These are phyloP conservation scores for Thalassiosira allenii DNA, from an alignment of 352 stramenopile genomes.

Conservation along the genomic window DNA sequence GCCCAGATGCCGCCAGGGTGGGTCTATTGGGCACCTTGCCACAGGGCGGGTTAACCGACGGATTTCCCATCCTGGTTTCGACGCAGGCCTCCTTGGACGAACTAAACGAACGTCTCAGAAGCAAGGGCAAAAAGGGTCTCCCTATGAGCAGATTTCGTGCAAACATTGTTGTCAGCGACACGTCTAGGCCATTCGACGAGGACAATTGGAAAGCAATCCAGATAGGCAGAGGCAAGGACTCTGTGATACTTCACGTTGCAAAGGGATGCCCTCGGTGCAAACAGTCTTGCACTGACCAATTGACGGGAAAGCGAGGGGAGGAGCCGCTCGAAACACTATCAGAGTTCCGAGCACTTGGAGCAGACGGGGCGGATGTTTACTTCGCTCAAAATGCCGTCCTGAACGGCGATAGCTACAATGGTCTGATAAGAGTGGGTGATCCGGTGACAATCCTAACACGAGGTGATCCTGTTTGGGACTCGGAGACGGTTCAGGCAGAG, in stretches of 20 bases:
- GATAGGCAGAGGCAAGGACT: conserved; percentile 58
- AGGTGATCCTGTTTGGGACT: conserved; percentile 69
- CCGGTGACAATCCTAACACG: conserved; percentile 63
- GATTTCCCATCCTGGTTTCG: conserved; percentile 83
- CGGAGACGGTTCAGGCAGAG: conserved; percentile 28
- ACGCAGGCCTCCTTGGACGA: conserved; percentile 72
- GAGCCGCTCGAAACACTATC: conserved; percentile 74
- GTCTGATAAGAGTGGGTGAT: conserved; percentile 66
- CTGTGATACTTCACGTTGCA: conserved; percentile 70
- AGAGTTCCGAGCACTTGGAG: conserved; percentile 70
- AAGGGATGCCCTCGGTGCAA: conserved; percentile 84
- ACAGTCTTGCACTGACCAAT: conserved; percentile 83
- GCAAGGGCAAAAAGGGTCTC: conserved; percentile 65
- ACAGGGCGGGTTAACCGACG: conserved; percentile 68
- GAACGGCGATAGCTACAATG: conserved; percentile 27
- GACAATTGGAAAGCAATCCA: conserved; percentile 80
- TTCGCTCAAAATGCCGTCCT: conserved; percentile 83
- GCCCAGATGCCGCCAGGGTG: conserved; percentile 53
- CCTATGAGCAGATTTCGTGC: conserved; percentile 60
- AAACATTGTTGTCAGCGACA: conserved; percentile 56
- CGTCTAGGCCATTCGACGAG: conserved; percentile 53
- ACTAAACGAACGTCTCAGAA: conserved; percentile 66
- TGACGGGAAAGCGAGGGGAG: conserved; percentile 63
- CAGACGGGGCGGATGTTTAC: conserved; percentile 64
- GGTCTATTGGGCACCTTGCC: conserved; percentile 45